These are phyloP conservation scores for Porpolomopsis calyptriformis DNA, from an alignment of 768 basidiomycete species.

Conservation along the genomic window DNA sequence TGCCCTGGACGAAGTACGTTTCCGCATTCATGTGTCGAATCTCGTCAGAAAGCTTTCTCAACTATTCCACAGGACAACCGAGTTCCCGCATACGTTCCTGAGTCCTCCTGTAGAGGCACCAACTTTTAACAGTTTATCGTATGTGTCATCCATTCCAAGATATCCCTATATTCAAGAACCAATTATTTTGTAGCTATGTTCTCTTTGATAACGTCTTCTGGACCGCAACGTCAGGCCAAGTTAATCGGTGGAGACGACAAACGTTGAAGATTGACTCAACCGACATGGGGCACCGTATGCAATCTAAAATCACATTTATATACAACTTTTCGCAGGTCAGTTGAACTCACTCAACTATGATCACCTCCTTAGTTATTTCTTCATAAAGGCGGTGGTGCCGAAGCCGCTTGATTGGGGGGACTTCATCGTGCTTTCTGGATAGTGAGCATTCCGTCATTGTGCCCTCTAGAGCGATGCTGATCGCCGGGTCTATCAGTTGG, in stretches of 20 bases:
- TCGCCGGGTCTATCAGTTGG: conserved; percentile 34
- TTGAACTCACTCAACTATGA: background rate
- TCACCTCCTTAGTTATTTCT: conserved; percentile 8
- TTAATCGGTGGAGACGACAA: conserved; percentile 55
- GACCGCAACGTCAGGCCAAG: conserved; percentile 53
- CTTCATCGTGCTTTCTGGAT: conserved; percentile 44
- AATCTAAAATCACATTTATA: conserved; percentile 51
- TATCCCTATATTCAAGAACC: background rate
- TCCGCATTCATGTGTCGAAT: background rate
- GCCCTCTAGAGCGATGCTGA: conserved; percentile 1
- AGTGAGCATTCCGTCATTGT: conserved; percentile 27
- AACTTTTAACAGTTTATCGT: conserved; percentile 51
- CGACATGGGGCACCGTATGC: conserved; percentile 48
- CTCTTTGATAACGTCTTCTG: conserved; percentile 57
- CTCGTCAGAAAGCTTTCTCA: background rate
- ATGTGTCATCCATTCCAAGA: conserved; percentile 15
- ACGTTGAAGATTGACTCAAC: conserved; percentile 39
- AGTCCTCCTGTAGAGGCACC: conserved; percentile 54
- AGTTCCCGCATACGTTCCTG: conserved; percentile 58
- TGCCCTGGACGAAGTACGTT: conserved; percentile 48
- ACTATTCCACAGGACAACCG: conserved; percentile 30
- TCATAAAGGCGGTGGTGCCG: conserved; percentile 41
- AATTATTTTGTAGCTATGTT: conserved; percentile 32
- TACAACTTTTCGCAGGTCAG: conserved; percentile 56
- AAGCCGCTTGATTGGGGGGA: conserved; percentile 66